Evolutionary conservation across 305 asterid genomes (phyloP).

Genomic region (Nicotiana rustica): DNA sequence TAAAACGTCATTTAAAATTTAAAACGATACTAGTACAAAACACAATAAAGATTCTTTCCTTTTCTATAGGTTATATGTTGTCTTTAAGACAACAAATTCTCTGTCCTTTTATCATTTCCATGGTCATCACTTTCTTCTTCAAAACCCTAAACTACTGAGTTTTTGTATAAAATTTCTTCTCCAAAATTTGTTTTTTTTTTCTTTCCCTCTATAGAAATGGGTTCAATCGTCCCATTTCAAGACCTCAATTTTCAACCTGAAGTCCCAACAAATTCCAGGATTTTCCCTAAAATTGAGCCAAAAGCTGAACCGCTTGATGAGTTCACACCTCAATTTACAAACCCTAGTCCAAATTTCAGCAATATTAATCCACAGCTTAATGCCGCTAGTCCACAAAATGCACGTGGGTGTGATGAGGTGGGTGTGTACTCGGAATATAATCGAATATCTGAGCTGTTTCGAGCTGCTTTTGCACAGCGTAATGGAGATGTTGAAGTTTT

Average conservation of each 20-base stretch:
- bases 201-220: conserved; percentile 25
- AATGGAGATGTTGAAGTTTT: conserved; percentile 30
- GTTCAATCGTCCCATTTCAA: conserved; percentile 32
- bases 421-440: conserved; percentile 55
- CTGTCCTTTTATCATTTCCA: no score
- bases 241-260: conserved; percentile 34
- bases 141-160: no score
- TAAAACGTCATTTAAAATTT: no score
- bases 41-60: no score
- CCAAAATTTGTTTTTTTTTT: background rate
- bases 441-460: conserved; percentile 61
- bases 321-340: conserved; percentile 29
- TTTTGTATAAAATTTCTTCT: background rate
- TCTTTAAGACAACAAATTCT: no score
- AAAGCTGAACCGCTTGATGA: conserved; percentile 69
- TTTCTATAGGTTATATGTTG: no score
- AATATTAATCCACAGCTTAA: background rate
- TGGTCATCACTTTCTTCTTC: no score
- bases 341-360: conserved; percentile 30
- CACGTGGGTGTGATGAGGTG: conserved; percentile 31
- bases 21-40: no score
- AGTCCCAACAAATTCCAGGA: conserved; percentile 1
- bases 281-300: conserved; percentile 59
- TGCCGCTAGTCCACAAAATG: background rate
- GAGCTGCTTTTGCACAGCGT: conserved; percentile 41